Conservation (phyloP, 768 basidiomycete genomes). For the Mycena alexandri region DNA sequence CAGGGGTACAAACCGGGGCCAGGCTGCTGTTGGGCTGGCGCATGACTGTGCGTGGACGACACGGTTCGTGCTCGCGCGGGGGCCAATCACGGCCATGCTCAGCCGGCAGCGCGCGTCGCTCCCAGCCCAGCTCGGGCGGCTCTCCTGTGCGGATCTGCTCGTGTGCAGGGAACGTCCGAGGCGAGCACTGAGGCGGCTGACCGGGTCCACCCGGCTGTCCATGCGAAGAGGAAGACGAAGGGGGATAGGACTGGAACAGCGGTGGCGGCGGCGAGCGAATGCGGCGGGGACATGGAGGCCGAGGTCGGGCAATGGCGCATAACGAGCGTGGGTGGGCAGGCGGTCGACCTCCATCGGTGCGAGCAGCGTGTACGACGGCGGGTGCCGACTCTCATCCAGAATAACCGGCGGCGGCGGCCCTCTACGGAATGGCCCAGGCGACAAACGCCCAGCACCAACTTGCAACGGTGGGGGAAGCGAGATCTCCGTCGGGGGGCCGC, state of each 20-base stretch:
- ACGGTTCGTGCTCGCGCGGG: constrained; percentile 48
- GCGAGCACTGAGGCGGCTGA: constrained; percentile 67
- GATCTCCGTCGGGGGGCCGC: constrained; percentile 70
- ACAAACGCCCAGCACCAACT: constrained; percentile 58
- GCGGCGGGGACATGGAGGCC: constrained; percentile 71
- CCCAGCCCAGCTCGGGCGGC: constrained; percentile 67
- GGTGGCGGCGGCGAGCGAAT: constrained; percentile 66
- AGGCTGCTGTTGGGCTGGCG: constrained; percentile 43
- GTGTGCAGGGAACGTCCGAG: constrained; percentile 65
- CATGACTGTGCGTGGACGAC: constrained; percentile 51
- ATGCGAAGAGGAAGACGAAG: constrained; percentile 50
- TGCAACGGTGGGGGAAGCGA: constrained; percentile 73
- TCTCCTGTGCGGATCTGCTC: constrained; percentile 64
- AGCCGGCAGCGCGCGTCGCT: constrained; percentile 63
- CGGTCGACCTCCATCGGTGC: constrained; percentile 86
- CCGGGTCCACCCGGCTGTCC: constrained; percentile 66
- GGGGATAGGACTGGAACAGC: constrained; percentile 62
- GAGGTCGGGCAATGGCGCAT: constrained; percentile 67
- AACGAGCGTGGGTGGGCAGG: constrained; percentile 63
- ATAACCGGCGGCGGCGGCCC: constrained; percentile 87
- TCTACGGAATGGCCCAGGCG: constrained; percentile 84
- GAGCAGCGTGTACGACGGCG: constrained; percentile 74
- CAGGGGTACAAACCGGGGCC: constrained; percentile 50
- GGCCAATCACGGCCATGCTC: constrained; percentile 38
- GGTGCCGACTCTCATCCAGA: constrained; percentile 80